Percentiles rank a stretch among this genome's conserved stretches.
phyloP scores from a whole-genome alignment of 768 basidiomycete genomes.

The Suillus americanus region DNA sequence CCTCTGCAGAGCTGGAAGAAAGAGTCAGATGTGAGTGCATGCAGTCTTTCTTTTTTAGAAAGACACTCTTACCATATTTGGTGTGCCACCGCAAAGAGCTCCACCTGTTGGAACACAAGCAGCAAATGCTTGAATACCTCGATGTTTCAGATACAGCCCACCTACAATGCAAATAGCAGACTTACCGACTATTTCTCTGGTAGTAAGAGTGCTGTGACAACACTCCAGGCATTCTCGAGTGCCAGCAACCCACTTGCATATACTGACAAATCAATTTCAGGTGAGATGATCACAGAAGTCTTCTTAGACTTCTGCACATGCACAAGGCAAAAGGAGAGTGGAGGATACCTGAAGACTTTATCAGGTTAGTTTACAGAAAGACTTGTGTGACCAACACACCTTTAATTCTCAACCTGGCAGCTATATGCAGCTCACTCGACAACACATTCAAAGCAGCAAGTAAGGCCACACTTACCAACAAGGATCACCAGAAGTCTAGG shows the following conservation, averaged over 20 bases:
- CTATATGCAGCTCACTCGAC: conserved; percentile 10
- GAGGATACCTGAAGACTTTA: conserved; percentile 4
- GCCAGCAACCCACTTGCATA: conserved; percentile 1
- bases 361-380: too few relatives aligned
- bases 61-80: too few relatives aligned
- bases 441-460: conserved; percentile 18
- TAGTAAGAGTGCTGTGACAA: background rate
- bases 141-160: conserved; percentile 4
- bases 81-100: conserved; percentile 17
- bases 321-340: background rate
- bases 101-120: conserved; percentile 17
- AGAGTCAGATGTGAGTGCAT: conserved; percentile 19
- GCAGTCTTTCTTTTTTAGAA: too few relatives aligned
- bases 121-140: conserved; percentile 14
- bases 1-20: conserved; percentile 22
- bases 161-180: background rate
- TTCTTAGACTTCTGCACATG: conserved; percentile 15
- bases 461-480: conserved; percentile 12
- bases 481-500: background rate
- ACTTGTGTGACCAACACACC: too few relatives aligned
- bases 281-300: conserved; percentile 22
- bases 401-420: too few relatives aligned
- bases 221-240: background rate
- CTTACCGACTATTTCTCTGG: background rate
- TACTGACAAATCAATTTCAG: conserved; percentile 11